These are phyloP conservation scores for Westerdykella aurantiaca DNA, from an alignment of 2,329 filamentous ascomycete species.

Conservation along the genomic window DNA sequence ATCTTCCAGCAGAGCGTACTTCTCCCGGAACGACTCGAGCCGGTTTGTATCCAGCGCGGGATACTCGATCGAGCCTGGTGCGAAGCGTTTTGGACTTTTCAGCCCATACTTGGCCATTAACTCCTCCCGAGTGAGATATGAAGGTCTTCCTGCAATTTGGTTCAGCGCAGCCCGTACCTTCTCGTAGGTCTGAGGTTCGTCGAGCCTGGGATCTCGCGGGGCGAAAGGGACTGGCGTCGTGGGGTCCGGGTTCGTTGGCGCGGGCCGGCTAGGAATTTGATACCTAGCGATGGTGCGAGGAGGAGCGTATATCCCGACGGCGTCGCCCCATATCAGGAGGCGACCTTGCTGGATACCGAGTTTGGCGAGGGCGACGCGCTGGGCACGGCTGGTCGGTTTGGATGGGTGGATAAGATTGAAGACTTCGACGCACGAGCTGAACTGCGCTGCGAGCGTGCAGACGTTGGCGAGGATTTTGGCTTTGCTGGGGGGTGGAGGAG, in stretches of 20 bases:
- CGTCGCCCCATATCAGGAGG: constrained; percentile 46
- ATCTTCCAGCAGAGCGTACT: constrained; percentile 40
- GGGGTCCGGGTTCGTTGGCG: constrained; percentile 41
- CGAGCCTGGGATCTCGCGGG: constrained; percentile 39
- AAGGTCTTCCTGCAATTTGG: constrained; percentile 43
- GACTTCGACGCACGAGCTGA: constrained; percentile 45
- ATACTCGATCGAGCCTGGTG: constrained; percentile 25
- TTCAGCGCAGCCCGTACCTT: constrained; percentile 39
- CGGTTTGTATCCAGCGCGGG: constrained; percentile 41
- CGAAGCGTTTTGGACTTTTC: constrained; percentile 40
- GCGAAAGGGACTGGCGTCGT: constrained; percentile 43
- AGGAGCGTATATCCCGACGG: constrained; percentile 42
- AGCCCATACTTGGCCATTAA: constrained; percentile 44
- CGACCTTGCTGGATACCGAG: constrained; percentile 45
- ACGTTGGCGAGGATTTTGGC: constrained; percentile 37
- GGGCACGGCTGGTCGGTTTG: constrained; percentile 39
- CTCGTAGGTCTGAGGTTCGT: constrained; percentile 35
- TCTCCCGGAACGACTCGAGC: constrained; percentile 43
- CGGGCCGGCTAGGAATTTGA: constrained; percentile 42
- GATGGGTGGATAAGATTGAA: constrained; percentile 43
- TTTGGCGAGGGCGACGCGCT: constrained; percentile 41
- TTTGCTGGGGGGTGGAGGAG: constrained; percentile 15
- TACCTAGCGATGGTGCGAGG: constrained; percentile 40
- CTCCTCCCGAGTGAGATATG: constrained; percentile 36
- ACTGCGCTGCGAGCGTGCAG: constrained; percentile 40